Conservation (phyloP, 2,329 filamentous ascomycete species). For the Ophiostoma tasmaniense region DNA sequence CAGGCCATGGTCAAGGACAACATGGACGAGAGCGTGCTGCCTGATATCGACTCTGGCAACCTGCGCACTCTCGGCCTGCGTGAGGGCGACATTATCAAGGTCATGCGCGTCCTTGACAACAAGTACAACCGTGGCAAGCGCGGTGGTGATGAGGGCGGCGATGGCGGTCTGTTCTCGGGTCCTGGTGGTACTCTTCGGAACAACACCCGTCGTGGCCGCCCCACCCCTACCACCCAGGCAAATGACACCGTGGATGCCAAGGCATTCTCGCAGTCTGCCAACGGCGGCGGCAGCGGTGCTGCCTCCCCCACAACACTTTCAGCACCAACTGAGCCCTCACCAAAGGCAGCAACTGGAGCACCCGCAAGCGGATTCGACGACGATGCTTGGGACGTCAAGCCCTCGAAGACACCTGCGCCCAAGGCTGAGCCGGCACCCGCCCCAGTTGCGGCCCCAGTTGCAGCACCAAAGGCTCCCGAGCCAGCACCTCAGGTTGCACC, state of each 20-base stretch:
- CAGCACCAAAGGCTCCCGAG: constrained; percentile 33
- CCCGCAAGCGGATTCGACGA: constrained; percentile 68
- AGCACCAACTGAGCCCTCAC: constrained; percentile 4
- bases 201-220: constrained; percentile 87
- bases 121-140: constrained; percentile 63
- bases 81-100: constrained; percentile 91
- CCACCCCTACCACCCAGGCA: constrained; percentile 75
- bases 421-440: constrained; percentile 32
- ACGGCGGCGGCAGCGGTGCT: constrained; percentile 24
- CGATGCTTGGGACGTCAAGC: constrained; percentile 95
- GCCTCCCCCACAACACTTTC: neutral
- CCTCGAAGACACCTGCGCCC: constrained; percentile 35
- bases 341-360: neutral
- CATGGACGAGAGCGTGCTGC: constrained; percentile 89
- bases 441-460: constrained; percentile 29
- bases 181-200: constrained; percentile 86
- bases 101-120: constrained; percentile 80
- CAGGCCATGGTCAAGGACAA: constrained; percentile 83
- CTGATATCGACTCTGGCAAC: constrained; percentile 76
- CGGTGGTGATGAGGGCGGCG: constrained; percentile 49
- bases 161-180: constrained; percentile 75
- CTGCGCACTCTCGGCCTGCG: constrained; percentile 85
- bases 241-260: constrained; percentile 83
- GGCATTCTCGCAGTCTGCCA: constrained; percentile 56
- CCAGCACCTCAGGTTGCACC: constrained; percentile 29